phyloP scores from a whole-genome alignment of 2,329 filamentous ascomycete genomes.

The Verticillium klebahnii region DNA sequence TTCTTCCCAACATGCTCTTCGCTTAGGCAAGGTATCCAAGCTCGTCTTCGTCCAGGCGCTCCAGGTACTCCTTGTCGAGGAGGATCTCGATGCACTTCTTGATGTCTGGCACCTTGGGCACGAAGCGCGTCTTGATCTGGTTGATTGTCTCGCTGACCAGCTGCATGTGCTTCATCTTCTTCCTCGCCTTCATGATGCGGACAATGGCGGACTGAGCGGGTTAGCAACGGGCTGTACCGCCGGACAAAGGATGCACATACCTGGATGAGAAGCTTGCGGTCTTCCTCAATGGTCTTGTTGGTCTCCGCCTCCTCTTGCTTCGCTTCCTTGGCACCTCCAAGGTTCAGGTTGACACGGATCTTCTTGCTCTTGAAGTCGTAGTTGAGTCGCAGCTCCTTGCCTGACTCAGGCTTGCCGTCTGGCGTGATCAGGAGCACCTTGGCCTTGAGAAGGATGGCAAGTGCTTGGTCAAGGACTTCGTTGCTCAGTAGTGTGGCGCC shows the following conservation, averaged over 20 bases:
- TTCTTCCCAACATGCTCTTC: neutral
- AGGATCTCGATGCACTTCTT: conserved; percentile 99
- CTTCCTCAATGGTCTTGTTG: conserved; percentile 99
- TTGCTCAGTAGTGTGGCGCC: conserved; percentile 73
- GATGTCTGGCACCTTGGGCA: conserved; percentile 90
- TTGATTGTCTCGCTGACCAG: conserved; percentile 93
- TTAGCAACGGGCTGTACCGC: neutral
- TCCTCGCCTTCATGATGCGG: conserved; percentile 98
- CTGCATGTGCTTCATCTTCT: conserved; percentile 96
- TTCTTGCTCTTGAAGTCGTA: conserved; percentile 98
- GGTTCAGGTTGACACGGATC: conserved; percentile 92
- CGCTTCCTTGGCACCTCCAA: conserved; percentile 89
- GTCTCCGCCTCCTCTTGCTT: conserved; percentile 97
- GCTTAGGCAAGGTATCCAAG: conserved; percentile 85
- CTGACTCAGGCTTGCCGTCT: conserved; percentile 70
- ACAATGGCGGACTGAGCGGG: conserved; percentile 82
- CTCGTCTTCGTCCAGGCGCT: conserved; percentile 90
- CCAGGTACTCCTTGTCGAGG: conserved; percentile 97
- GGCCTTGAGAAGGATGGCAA: conserved; percentile 86
- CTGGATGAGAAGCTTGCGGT: conserved; percentile 93
- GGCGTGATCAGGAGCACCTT: conserved; percentile 76
- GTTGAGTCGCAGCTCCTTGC: conserved; percentile 80
- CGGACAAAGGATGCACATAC: conserved; percentile 50
- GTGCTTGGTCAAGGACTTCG: conserved; percentile 81
- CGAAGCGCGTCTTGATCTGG: conserved; percentile 89